These are phyloP conservation scores for Colletotrichum sidae DNA, from an alignment of 2,329 filamentous ascomycete species.

Conservation along the genomic window DNA sequence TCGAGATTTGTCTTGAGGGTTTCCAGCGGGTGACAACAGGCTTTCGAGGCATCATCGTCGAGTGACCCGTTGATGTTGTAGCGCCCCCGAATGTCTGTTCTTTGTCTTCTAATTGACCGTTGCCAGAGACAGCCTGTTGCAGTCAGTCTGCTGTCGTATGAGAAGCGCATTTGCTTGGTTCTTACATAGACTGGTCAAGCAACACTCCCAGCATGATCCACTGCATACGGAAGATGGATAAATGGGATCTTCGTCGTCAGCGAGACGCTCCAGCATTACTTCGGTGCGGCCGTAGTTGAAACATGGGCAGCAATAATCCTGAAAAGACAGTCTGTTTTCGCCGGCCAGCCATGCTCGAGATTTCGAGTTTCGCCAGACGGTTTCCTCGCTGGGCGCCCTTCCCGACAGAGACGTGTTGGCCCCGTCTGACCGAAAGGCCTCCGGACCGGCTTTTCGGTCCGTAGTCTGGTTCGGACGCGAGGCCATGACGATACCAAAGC, in stretches of 20 bases:
- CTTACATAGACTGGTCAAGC: slow-evolving; percentile 15
- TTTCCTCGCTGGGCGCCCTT: not conserved
- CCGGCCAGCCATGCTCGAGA: slow-evolving; percentile 3
- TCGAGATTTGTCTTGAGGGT: slow-evolving; percentile 27
- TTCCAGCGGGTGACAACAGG: slow-evolving; percentile 16
- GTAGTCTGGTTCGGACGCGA: too few species aligned
- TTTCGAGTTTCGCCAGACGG: not conserved
- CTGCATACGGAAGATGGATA: slow-evolving; percentile 17
- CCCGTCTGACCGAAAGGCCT: too few species aligned
- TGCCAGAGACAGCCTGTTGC: slow-evolving; percentile 14
- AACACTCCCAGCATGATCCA: slow-evolving; percentile 23
- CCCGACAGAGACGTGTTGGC: not conserved
- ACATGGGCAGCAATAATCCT: slow-evolving; percentile 20
- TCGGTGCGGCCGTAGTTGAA: slow-evolving; percentile 20
- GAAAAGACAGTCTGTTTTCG: not conserved
- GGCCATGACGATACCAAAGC: too few species aligned
- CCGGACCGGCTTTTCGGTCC: too few species aligned
- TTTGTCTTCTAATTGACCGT: slow-evolving; percentile 15
- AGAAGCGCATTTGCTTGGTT: not conserved
- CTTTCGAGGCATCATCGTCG: slow-evolving; percentile 6
- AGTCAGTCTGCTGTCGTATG: not conserved
- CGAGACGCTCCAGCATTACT: slow-evolving; percentile 24
- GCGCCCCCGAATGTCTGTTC: slow-evolving; percentile 16
- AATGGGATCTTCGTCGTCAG: slow-evolving; percentile 28
- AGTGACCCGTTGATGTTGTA: slow-evolving; percentile 23